phyloP scores from a whole-genome alignment of 2,329 filamentous ascomycete species.

The Akanthomyces dipterigenus region DNA sequence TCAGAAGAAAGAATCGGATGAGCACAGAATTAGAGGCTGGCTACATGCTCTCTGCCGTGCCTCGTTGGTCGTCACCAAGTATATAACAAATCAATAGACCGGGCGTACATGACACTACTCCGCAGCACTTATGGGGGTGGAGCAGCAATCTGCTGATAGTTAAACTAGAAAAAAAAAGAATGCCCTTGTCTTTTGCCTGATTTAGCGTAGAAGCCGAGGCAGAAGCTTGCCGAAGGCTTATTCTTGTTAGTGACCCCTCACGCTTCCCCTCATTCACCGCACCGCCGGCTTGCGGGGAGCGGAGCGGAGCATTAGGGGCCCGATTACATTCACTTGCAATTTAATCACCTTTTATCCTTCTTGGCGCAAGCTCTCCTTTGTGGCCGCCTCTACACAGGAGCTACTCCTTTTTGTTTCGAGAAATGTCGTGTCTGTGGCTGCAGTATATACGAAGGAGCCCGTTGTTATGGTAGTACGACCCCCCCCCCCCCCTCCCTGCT shows the following conservation, averaged over 20 bases:
- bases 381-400: too few relatives aligned
- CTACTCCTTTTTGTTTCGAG: too few relatives aligned
- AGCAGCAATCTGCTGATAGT: background rate
- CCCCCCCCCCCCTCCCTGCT: too few relatives aligned
- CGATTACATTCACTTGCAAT: background rate
- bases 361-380: background rate
- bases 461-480: too few relatives aligned
- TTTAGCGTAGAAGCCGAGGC: conserved; percentile 5
- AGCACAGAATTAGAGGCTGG: background rate
- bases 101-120: too few relatives aligned
- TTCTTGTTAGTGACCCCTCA: conserved; percentile 1
- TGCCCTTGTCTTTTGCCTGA: background rate
- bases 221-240: background rate
- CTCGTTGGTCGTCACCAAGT: background rate
- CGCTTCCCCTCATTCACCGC: conserved; percentile 3
- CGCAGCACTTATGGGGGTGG: background rate
- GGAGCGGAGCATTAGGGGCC: background rate
- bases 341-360: background rate
- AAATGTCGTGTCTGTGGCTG: too few relatives aligned
- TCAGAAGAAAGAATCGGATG: background rate
- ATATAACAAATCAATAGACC: background rate
- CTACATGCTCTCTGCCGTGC: background rate
- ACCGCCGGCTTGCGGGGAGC: background rate
- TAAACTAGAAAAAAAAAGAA: background rate
- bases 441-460: too few relatives aligned